phyloP scores from a whole-genome alignment of 768 basidiomycete genomes.

The Daedaleopsis nitida region DNA sequence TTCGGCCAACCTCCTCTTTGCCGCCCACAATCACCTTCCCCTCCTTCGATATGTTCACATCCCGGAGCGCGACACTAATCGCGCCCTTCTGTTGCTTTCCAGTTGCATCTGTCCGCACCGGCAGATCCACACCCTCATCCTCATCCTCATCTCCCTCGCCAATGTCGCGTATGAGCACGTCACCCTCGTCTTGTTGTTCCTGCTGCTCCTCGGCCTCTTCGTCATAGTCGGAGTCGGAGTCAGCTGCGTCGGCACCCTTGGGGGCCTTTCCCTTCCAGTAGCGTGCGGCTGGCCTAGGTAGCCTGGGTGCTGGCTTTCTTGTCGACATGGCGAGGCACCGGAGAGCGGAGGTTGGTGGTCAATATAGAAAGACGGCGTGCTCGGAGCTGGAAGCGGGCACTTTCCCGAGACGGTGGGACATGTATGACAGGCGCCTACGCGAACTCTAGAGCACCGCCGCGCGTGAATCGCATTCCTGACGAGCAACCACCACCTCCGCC shows the following conservation, averaged over 20 bases:
- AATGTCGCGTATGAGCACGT: conserved; percentile 61
- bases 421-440: neutral
- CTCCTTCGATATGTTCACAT: conserved; percentile 79
- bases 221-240: conserved; percentile 69
- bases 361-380: too few relatives aligned
- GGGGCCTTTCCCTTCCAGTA: conserved; percentile 93
- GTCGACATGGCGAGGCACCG: conserved; percentile 7
- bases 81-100: conserved; percentile 42
- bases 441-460: conserved; percentile 14
- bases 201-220: conserved; percentile 59
- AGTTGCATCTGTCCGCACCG: conserved; percentile 27
- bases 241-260: conserved; percentile 61
- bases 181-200: conserved; percentile 49
- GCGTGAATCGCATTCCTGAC: conserved; percentile 9
- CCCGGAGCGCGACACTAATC: conserved; percentile 75
- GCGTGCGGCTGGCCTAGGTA: conserved; percentile 76
- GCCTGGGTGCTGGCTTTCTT: conserved; percentile 75
- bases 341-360: neutral
- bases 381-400: too few relatives aligned
- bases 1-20: conserved; percentile 76
- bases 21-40: conserved; percentile 83
- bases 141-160: conserved; percentile 43
- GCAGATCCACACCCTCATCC: conserved; percentile 38
- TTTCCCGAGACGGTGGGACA: too few relatives aligned
- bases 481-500: conserved; percentile 13